Percentiles rank a stretch among this genome's conserved stretches.
Evolutionary conservation across 805 yeast species (phyloP).

Genomic region (Metschnikowia kofuensis): DNA sequence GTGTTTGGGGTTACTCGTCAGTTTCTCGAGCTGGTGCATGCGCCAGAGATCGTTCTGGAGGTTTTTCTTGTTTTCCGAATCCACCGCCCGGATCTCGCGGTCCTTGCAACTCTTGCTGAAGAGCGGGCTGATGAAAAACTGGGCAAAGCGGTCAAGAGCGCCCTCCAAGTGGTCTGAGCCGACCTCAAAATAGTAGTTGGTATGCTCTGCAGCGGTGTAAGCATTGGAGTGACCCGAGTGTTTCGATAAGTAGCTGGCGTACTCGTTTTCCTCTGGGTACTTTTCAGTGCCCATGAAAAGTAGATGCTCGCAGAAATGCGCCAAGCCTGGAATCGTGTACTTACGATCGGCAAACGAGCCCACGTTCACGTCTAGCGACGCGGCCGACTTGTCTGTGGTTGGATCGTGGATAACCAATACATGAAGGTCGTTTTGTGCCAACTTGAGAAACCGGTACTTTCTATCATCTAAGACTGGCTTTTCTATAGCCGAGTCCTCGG

Average conservation of each 20-base stretch:
- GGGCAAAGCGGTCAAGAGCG: constrained; percentile 89
- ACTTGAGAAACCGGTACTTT: constrained; percentile 60
- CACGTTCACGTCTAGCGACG: constrained; percentile 73
- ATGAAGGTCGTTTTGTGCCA: constrained; percentile 51
- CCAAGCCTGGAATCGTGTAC: constrained; percentile 61
- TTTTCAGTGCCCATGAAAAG: constrained; percentile 77
- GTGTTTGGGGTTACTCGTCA: constrained; percentile 67
- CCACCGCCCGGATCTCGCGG: constrained; percentile 91
- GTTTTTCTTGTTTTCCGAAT: constrained; percentile 93
- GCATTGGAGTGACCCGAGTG: constrained; percentile 93
- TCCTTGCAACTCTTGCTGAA: constrained; percentile 75
- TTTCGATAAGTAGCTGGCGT: constrained; percentile 67
- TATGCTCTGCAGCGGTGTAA: constrained; percentile 82
- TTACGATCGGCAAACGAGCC: constrained; percentile 73
- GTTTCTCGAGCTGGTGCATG: constrained; percentile 76
- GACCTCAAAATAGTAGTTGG: constrained; percentile 88
- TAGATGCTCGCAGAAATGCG: constrained; percentile 67
- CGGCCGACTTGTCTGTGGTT: constrained; percentile 71
- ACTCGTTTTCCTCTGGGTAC: constrained; percentile 73
- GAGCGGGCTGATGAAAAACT: constrained; percentile 84
- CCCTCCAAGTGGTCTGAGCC: constrained; percentile 74
- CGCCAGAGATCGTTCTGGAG: constrained; percentile 90
- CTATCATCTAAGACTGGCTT: constrained; percentile 71
- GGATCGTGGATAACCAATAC: constrained; percentile 68
- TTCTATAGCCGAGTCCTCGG: constrained; percentile 30